phyloP scores from a whole-genome alignment of 1,139 yeast species.

The Yamadazyma conglobata region DNA sequence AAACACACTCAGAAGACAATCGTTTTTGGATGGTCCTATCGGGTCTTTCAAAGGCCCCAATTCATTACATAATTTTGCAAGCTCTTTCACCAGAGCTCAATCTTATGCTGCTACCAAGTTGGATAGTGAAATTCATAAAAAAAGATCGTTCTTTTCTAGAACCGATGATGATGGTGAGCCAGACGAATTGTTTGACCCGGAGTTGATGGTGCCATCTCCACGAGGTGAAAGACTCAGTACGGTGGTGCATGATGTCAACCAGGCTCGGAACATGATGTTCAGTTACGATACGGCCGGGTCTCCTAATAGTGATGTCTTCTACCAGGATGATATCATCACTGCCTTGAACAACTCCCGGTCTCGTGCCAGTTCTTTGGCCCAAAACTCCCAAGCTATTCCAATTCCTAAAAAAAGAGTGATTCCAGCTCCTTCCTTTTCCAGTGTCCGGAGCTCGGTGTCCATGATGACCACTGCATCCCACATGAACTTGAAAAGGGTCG shows the following conservation, averaged over 20 bases:
- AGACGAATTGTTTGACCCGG: slow-evolving; percentile 64
- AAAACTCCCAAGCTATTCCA: slow-evolving; percentile 19
- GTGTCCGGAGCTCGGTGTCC: slow-evolving; percentile 34
- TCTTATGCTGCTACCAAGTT: slow-evolving; percentile 43
- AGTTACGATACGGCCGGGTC: slow-evolving; percentile 14
- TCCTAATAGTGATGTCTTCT: slow-evolving; percentile 33
- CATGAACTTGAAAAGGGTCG: slow-evolving; percentile 60
- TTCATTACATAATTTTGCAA: slow-evolving; percentile 46
- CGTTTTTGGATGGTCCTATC: slow-evolving; percentile 37
- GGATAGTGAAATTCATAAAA: slow-evolving; percentile 42
- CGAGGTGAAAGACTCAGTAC: slow-evolving; percentile 64
- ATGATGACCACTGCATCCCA: slow-evolving; percentile 49
- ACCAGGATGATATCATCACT: slow-evolving; percentile 36
- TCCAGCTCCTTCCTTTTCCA: slow-evolving; percentile 36
- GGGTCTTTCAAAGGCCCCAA: slow-evolving; percentile 49
- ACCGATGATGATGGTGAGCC: slow-evolving; percentile 17
- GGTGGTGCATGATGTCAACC: slow-evolving; percentile 37
- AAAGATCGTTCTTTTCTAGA: slow-evolving; percentile 37
- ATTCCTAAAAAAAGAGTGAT: slow-evolving; percentile 18
- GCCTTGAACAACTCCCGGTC: slow-evolving; percentile 29
- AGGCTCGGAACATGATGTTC: slow-evolving; percentile 25
- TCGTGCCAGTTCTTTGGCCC: slow-evolving; percentile 25
- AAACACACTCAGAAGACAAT: slow-evolving; percentile 22
- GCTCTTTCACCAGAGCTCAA: slow-evolving; percentile 47
- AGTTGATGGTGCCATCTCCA: slow-evolving; percentile 62